Evolutionary conservation across 139 green algal species (phyloP), one percentile per base, ranked within the genome.

Genomic region (Chlorokybus atmophyticus): DNA sequence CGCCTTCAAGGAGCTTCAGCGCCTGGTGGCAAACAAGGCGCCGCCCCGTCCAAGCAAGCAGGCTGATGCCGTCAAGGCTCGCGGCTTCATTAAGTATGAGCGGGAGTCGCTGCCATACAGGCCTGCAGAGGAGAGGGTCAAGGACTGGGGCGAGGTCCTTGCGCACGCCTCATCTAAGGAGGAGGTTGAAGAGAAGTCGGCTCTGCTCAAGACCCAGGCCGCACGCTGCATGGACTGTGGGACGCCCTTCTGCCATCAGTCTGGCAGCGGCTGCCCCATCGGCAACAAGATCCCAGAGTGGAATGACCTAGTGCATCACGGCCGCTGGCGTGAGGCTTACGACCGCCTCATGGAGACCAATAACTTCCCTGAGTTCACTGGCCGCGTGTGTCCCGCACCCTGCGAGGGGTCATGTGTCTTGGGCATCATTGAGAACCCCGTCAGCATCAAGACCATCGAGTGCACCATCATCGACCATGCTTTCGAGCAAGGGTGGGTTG

Each of bases 331-430:
- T 3, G 89, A 94, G 59, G 88, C 88, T 19, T 69, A 93, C 31
- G 75, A 94, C 66, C 67, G 88, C 1, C 80, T 96, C 55, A 71
- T 94, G 50, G 85, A 94, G 67, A 96, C 88, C 24, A 96, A 96
- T 76, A 95, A 96, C 76, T 96, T 96, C 79, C 89, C 89, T 32
- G 88, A 95, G 80, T 95, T 96, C 77, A 95, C 88, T 0, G 87
- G 72, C 27, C 53, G 85, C 32, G 87, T 95, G 41, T 96, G 86
- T 73, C 87, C 86, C 21, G 88, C 88, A 10, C 87, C 87, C 3
- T 95, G 87, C 66, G 87, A 96, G 83, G 89, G 88, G 57, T 73
- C 80, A 23, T 96, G 88, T 64, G 82, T 91, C 58, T 75, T 96
- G 52, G 89, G 89, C 58, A 96, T 96, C 77, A 96, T 94, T 63